phyloP scores from a whole-genome alignment of 352 stramenopile species.

The Globisporangium spinosum region DNA sequence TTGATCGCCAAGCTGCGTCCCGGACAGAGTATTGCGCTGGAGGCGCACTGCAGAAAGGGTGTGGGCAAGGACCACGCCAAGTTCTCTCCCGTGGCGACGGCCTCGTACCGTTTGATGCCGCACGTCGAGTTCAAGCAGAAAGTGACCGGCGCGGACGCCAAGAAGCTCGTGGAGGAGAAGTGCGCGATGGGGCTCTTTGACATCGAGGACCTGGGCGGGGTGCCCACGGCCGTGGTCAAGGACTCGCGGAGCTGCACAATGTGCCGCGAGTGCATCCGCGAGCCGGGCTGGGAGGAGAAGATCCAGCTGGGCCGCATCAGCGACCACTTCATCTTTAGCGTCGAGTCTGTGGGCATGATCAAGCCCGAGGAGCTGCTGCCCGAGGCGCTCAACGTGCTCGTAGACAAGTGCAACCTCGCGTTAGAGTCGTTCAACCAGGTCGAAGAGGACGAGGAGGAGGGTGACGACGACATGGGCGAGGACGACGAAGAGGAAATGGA shows the following conservation, averaged over 20 bases:
- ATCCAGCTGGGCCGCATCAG: conserved; percentile 90
- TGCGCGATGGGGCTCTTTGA: conserved; percentile 87
- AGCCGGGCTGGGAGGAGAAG: conserved; percentile 78
- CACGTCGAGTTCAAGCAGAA: conserved; percentile 70
- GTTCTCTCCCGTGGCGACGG: conserved; percentile 95
- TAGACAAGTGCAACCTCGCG: conserved; percentile 80
- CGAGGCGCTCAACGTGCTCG: conserved; percentile 76
- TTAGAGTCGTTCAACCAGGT: conserved; percentile 72
- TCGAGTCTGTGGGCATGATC: conserved; percentile 86
- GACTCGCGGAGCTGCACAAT: conserved; percentile 91
- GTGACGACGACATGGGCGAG: conserved; percentile 37
- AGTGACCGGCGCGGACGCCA: conserved; percentile 58
- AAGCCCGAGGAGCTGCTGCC: conserved; percentile 77
- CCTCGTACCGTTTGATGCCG: conserved; percentile 93
- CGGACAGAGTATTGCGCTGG: conserved; percentile 94
- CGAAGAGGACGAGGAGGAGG: conserved; percentile 49
- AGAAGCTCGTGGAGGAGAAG: conserved; percentile 53
- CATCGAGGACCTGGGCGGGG: conserved; percentile 87
- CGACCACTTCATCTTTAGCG: conserved; percentile 96
- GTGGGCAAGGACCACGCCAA: conserved; percentile 98
- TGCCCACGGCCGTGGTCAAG: conserved; percentile 78
- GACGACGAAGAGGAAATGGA: conserved; percentile 53
- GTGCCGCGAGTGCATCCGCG: conserved; percentile 95
- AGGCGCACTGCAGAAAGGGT: conserved; percentile 93
- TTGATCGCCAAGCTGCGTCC: conserved; percentile 95